phyloP scores from a whole-genome alignment of 2,329 filamentous ascomycete genomes.

The Sporothrix variecibatus region DNA sequence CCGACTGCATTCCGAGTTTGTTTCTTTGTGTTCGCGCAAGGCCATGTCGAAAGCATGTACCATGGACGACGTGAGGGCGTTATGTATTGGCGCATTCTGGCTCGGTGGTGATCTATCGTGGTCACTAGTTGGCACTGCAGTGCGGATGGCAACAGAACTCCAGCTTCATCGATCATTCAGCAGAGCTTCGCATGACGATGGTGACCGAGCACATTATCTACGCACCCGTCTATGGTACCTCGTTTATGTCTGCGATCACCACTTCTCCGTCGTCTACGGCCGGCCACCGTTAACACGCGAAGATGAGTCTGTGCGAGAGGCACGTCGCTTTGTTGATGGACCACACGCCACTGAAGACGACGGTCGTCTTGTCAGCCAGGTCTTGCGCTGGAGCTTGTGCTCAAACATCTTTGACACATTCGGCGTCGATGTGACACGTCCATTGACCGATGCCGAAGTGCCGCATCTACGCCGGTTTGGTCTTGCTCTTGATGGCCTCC shows the following conservation, averaged over 20 bases:
- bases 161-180: conserved; percentile 18
- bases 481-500: conserved; percentile 32
- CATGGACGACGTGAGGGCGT: conserved; percentile 21
- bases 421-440: conserved; percentile 21
- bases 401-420: conserved; percentile 29
- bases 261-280: conserved; percentile 25
- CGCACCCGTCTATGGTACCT: conserved; percentile 17
- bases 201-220: background rate
- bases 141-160: conserved; percentile 15
- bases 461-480: conserved; percentile 31
- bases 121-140: conserved; percentile 16
- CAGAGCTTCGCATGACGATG: background rate
- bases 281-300: conserved; percentile 29
- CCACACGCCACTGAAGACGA: conserved; percentile 29
- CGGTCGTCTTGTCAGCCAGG: conserved; percentile 30
- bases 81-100: conserved; percentile 27
- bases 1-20: background rate
- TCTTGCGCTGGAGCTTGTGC: conserved; percentile 28
- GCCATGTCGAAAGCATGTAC: conserved; percentile 1
- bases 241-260: conserved; percentile 26
- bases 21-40: background rate
- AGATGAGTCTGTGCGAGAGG: background rate
- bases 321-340: conserved; percentile 22
- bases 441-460: conserved; percentile 30
- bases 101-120: conserved; percentile 21